phyloP scores from a whole-genome alignment of 2,329 filamentous ascomycete genomes.

The Volutella citrinella region DNA sequence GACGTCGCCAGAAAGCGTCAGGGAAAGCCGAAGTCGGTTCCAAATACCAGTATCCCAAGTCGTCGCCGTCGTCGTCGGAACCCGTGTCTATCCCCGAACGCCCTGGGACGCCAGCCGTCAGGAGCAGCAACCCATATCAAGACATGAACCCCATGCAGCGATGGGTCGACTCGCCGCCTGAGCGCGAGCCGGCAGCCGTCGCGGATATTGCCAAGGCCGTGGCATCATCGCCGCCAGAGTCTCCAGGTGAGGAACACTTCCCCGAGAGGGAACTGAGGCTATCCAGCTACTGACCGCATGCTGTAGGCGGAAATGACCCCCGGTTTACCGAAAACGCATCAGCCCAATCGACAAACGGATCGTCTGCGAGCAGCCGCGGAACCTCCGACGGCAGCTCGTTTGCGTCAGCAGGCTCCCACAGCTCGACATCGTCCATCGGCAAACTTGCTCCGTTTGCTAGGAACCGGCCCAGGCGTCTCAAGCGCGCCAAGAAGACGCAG shows the following conservation, averaged over 20 bases:
- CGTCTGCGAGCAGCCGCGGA: conserved; percentile 58
- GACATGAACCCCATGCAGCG: conserved; percentile 56
- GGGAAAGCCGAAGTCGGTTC: conserved; percentile 63
- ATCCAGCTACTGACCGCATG: too few relatives aligned
- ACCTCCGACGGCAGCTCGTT: conserved; percentile 59
- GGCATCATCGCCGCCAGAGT: conserved; percentile 48
- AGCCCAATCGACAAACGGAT: conserved; percentile 54
- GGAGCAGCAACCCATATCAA: too few relatives aligned
- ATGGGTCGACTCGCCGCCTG: conserved; percentile 57
- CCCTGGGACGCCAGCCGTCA: conserved; percentile 51
- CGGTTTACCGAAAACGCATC: conserved; percentile 62
- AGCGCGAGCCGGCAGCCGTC: conserved; percentile 59
- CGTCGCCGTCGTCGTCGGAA: conserved; percentile 51
- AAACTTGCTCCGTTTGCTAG: conserved; percentile 40
- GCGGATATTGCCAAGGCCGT: conserved; percentile 57
- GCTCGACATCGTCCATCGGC: conserved; percentile 54
- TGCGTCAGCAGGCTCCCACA: conserved; percentile 58
- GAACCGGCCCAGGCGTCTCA: conserved; percentile 48
- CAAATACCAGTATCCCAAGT: conserved; percentile 66
- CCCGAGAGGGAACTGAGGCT: too few relatives aligned
- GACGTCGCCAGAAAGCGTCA: conserved; percentile 77
- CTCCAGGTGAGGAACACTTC: conserved; percentile 55
- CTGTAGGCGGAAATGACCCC: too few relatives aligned
- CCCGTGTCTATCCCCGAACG: conserved; percentile 72
- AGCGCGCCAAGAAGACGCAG: conserved; percentile 34